phyloP scores from a whole-genome alignment of 2,329 filamentous ascomycete species.

The Xylogone sp. region DNA sequence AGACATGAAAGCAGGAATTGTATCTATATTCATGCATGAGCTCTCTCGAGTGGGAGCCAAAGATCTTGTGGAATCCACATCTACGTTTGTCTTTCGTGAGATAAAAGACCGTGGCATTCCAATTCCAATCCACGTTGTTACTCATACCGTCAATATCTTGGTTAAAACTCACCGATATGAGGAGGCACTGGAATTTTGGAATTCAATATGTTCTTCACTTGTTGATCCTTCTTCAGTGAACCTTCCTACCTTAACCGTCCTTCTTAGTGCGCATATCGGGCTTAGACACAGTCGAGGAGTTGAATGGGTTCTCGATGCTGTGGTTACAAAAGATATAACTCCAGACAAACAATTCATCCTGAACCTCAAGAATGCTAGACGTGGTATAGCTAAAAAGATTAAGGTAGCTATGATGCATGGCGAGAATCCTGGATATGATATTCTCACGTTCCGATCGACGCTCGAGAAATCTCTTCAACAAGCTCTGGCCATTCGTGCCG shows the following conservation, averaged over 20 bases:
- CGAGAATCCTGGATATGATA: background rate
- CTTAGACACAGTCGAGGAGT: conserved; percentile 19
- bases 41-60: background rate
- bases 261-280: conserved; percentile 22
- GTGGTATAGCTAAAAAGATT: background rate
- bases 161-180: conserved; percentile 11
- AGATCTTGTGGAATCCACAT: background rate
- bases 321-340: conserved; percentile 16
- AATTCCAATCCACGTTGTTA: conserved; percentile 18
- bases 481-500: conserved; percentile 10
- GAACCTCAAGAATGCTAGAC: conserved; percentile 14
- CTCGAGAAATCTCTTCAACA: conserved; percentile 9
- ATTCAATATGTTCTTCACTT: conserved; percentile 15
- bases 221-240: conserved; percentile 10
- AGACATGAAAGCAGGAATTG: conserved; percentile 15
- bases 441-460: conserved; percentile 5
- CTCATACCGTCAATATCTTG: conserved; percentile 21
- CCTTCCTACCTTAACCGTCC: conserved; percentile 20
- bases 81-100: background rate
- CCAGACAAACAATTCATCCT: conserved; percentile 18
- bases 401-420: background rate
- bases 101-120: conserved; percentile 13
- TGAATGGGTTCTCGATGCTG: conserved; percentile 18
- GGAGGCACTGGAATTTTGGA: conserved; percentile 25
- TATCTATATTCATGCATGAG: conserved; percentile 19